Percentiles rank a stretch among this genome's conserved stretches.
Conservation (phyloP, 2,329 filamentous ascomycete genomes). For the Alternaria triticimaculans region DNA sequence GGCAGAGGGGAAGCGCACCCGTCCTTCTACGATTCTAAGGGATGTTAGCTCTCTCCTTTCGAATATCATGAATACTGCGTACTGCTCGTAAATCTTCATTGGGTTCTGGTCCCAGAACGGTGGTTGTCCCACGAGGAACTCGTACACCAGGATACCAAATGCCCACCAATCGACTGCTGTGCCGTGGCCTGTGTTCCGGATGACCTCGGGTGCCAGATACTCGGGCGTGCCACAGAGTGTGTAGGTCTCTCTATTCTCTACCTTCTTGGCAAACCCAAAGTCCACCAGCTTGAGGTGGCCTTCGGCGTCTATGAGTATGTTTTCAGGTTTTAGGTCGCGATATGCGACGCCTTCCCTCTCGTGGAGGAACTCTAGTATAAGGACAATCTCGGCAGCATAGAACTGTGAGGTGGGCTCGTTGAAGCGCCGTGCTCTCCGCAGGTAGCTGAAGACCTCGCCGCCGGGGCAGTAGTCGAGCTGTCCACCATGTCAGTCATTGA, state of each 20-base stretch:
- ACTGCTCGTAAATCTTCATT: conserved; percentile 82
- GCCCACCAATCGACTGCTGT: conserved; percentile 88
- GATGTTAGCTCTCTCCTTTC: not conserved
- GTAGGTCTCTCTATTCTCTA: conserved; percentile 76
- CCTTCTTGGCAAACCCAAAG: conserved; percentile 83
- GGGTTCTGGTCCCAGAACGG: conserved; percentile 89
- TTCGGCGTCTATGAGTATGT: conserved; percentile 76
- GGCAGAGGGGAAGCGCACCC: conserved; percentile 73
- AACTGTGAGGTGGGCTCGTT: conserved; percentile 80
- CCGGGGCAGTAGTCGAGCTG: conserved; percentile 81
- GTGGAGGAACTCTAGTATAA: conserved; percentile 81
- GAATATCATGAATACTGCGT: conserved; percentile 9
- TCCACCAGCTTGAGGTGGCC: conserved; percentile 85
- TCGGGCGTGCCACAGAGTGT: conserved; percentile 85
- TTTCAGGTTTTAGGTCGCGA: conserved; percentile 82
- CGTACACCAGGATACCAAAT: conserved; percentile 81
- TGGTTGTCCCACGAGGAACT: conserved; percentile 83
- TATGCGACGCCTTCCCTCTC: conserved; percentile 82
- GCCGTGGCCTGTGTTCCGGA: conserved; percentile 76
- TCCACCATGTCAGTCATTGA: conserved; percentile 21
- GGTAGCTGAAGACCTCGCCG: conserved; percentile 83
- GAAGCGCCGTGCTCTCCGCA: conserved; percentile 78
- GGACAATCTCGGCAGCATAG: conserved; percentile 83
- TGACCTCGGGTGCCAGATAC: conserved; percentile 84
- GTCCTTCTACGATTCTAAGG: conserved; percentile 76